A percentile compares a stretch with the other conserved stretches of the same genome.
Evolutionary conservation across 257 asterid species (phyloP).

Genomic region (Solanum verrucosum): DNA sequence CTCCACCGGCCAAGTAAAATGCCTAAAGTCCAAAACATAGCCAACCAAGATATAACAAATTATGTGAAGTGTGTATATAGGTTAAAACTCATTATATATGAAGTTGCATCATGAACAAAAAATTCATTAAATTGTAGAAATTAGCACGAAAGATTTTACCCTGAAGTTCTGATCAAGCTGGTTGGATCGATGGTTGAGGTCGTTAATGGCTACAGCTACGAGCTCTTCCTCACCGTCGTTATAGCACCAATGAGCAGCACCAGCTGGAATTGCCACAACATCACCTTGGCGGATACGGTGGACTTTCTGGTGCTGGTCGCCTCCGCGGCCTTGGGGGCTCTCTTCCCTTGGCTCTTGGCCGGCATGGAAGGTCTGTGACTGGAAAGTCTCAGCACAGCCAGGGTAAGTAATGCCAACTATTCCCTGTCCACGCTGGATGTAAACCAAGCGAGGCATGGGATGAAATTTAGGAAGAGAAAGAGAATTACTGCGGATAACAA

Average conservation of each 20-base stretch:
- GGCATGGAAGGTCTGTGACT: not conserved
- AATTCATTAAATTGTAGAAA: not conserved
- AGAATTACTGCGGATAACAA: not conserved
- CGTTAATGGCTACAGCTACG: not conserved
- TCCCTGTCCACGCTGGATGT: not conserved
- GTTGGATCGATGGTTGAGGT: not conserved
- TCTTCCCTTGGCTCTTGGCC: not conserved
- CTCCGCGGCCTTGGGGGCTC: not conserved
- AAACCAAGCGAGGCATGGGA: not conserved
- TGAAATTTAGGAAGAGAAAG: not conserved
- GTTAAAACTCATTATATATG: not conserved
- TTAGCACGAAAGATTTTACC: not conserved
- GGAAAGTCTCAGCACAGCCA: not conserved
- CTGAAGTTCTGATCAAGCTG: not conserved
- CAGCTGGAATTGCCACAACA: not conserved
- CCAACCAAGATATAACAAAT: not conserved
- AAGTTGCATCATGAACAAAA: not conserved
- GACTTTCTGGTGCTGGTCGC: not conserved
- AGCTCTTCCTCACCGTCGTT: not conserved
- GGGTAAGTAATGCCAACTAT: not conserved
- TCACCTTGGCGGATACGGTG: not conserved
- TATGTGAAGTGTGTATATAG: not conserved
- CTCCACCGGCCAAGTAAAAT: conserved; percentile 24
- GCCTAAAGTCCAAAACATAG: not conserved
- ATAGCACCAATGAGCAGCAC: not conserved